Percentiles rank a stretch among this genome's conserved stretches.
Conservation (phyloP, 1,284 basidiomycete genomes). For the Rhodotorula sp. region DNA sequence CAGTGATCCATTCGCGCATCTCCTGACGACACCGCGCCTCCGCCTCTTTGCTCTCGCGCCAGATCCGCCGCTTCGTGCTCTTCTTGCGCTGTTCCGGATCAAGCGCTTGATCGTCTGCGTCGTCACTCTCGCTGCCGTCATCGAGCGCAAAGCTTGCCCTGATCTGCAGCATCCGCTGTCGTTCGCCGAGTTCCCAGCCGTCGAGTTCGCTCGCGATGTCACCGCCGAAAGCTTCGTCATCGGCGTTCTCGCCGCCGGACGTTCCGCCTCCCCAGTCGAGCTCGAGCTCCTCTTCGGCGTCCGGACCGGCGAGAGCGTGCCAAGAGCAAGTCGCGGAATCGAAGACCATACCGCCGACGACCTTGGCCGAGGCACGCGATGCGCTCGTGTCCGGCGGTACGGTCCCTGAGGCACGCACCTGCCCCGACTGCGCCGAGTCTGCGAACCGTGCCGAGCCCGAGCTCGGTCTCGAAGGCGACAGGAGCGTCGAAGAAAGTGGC, state of each 20-base stretch:
- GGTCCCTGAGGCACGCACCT: not conserved
- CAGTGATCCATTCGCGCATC: constrained; percentile 68
- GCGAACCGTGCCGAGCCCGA: not conserved
- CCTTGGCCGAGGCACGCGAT: constrained; percentile 53
- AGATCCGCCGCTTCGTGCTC: constrained; percentile 61
- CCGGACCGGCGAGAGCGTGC: constrained; percentile 69
- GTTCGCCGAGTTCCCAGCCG: constrained; percentile 64
- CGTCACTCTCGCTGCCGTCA: constrained; percentile 60
- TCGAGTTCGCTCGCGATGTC: constrained; percentile 48
- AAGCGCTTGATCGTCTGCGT: constrained; percentile 63
- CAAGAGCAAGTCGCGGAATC: constrained; percentile 92
- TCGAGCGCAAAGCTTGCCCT: constrained; percentile 56
- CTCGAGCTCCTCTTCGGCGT: constrained; percentile 89
- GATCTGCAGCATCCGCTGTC: constrained; percentile 70
- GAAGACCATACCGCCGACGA: constrained; percentile 97
- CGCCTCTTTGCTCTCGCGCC: constrained; percentile 67
- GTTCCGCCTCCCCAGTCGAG: constrained; percentile 68
- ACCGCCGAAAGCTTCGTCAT: constrained; percentile 61
- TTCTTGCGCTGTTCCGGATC: constrained; percentile 8
- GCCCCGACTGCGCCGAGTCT: constrained; percentile 6
- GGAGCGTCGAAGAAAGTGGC: constrained; percentile 60
- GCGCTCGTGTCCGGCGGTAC: not conserved
- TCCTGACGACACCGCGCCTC: constrained; percentile 76
- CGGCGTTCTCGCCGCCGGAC: constrained; percentile 58
- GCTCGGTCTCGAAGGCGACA: constrained; percentile 17